Evolutionary conservation across 2,329 filamentous ascomycete species (phyloP), one percentile per base, ranked within the genome.

Genomic region (Gaeumannomyces tritici): DNA sequence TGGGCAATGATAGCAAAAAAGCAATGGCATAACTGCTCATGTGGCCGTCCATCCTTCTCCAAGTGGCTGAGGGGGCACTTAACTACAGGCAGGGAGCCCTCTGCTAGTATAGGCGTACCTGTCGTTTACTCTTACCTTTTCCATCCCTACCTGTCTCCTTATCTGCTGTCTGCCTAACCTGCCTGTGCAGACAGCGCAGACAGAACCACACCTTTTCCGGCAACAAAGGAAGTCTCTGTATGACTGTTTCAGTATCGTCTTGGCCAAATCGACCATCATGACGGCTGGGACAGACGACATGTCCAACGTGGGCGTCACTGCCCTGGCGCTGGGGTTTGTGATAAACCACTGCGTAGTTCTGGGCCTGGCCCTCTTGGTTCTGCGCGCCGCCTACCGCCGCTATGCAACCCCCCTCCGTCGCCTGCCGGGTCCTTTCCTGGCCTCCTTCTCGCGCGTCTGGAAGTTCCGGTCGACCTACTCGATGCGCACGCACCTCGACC

Each of bases 401-500:
- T 74, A 74, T 63, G 67, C 69, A 47, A 74, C 73, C 6, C 73
- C 73, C 2, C 68, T 74, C 18, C 70, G 72, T n/a, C 68, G 68
- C 35, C 74, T 72, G 61, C 73, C 73, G 0, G 74, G 73, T 6
- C 74, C 73, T 2, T 67, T 69, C 63, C 67, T 74, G 12, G 73
- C 73, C 15, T 74, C 73, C 0, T 62, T 71, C 35, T 69, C 69
- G 0, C 74, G 77, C 1, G 70, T 79, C 5, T 79, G 77, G 77
- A 79, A 78, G 63, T 66, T 78, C 31, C 33, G 68, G 29, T 78
- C 75, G 1, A 74, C 73, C 4, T 70, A 72, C 1, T 70, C 70
- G 0, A 74, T 75, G n/a, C 71, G 67, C 56, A 78, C 77, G 2
- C 75, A 80, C 59, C 70, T 73, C 54, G 70, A 79, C 7, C 75